Evolutionary conservation across 129 eudicot genomes (phyloP).

Genomic region (Gnaphalium uliginosum): DNA sequence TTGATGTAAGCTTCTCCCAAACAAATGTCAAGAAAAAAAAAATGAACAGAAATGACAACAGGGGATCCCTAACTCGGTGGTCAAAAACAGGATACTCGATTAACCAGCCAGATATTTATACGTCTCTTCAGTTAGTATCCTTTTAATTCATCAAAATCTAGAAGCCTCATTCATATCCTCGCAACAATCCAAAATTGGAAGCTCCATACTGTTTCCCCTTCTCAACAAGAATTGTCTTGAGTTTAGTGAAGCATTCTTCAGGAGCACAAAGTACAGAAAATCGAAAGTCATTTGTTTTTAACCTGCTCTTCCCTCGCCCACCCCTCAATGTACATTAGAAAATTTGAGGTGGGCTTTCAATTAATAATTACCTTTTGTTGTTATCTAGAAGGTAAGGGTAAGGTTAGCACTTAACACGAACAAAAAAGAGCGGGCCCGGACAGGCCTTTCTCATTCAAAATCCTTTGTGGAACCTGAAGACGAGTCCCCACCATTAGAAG

Average conservation of each 20-base stretch:
- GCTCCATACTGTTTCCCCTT: constrained; percentile 32
- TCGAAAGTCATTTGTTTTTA: neutral
- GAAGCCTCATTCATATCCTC: constrained; percentile 18
- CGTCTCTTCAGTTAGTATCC: neutral
- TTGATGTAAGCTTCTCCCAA: constrained; percentile 19
- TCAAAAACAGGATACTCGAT: constrained; percentile 29
- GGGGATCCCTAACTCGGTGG: constrained; percentile 13
- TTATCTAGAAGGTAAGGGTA: constrained; percentile 38
- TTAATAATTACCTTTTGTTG: constrained; percentile 27
- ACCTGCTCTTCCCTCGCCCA: constrained; percentile 28
- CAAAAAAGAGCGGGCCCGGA: constrained; percentile 34
- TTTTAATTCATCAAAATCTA: neutral
- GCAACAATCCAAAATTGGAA: constrained; percentile 50
- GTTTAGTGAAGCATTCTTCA: constrained; percentile 22
- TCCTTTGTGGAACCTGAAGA: constrained; percentile 67
- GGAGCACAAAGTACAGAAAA: neutral
- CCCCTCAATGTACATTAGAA: constrained; percentile 54
- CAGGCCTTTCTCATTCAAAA: constrained; percentile 57
- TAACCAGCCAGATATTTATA: neutral
- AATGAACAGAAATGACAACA: constrained; percentile 12
- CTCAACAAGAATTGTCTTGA: neutral
- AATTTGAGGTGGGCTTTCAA: constrained; percentile 41
- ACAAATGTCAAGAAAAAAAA: constrained; percentile 7
- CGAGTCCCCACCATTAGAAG: constrained; percentile 58
- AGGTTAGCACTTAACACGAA: constrained; percentile 43